These are phyloP conservation scores for Raphanus hybrid DNA, from an alignment of 441 rosid species.

Conservation along the genomic window DNA sequence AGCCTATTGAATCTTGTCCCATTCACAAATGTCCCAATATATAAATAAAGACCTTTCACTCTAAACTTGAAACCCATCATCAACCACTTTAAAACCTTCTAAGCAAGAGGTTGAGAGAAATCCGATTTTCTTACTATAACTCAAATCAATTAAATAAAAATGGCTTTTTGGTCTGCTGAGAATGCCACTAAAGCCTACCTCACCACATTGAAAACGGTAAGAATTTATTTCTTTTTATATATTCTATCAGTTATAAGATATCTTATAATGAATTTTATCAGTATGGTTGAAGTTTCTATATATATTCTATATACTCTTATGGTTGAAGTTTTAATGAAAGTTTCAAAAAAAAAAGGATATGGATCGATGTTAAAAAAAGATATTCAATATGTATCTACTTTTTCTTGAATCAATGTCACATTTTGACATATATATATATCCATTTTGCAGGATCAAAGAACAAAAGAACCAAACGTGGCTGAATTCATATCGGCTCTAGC, in stretches of 20 bases:
- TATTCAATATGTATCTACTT: not conserved
- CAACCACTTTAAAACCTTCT: conserved; percentile 21
- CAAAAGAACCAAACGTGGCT: conserved; percentile 76
- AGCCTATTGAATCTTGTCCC: conserved; percentile 46
- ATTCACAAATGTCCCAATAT: conserved; percentile 30
- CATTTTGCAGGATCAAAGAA: conserved; percentile 62
- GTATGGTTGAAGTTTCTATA: too few species aligned
- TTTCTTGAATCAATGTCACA: conserved; percentile 18
- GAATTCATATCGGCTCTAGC: conserved; percentile 92
- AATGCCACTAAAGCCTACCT: conserved; percentile 95
- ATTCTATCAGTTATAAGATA: not conserved
- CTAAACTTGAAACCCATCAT: conserved; percentile 29
- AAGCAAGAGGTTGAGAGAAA: conserved; percentile 28
- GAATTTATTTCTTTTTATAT: conserved; percentile 12
- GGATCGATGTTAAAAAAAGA: not conserved
- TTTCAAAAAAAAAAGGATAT: not conserved
- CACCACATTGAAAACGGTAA: conserved; percentile 78
- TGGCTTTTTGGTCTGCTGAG: conserved; percentile 96
- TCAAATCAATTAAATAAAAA: conserved; percentile 25
- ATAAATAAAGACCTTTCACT: conserved; percentile 30
- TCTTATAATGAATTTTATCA: not conserved
- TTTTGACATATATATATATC: conserved; percentile 11
- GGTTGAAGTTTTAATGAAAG: too few species aligned
- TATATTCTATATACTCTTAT: too few species aligned
- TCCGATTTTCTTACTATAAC: not conserved